These are phyloP conservation scores for Aechmea fasciata DNA, from an alignment of 176 grass and related monocot species.

Conservation along the genomic window DNA sequence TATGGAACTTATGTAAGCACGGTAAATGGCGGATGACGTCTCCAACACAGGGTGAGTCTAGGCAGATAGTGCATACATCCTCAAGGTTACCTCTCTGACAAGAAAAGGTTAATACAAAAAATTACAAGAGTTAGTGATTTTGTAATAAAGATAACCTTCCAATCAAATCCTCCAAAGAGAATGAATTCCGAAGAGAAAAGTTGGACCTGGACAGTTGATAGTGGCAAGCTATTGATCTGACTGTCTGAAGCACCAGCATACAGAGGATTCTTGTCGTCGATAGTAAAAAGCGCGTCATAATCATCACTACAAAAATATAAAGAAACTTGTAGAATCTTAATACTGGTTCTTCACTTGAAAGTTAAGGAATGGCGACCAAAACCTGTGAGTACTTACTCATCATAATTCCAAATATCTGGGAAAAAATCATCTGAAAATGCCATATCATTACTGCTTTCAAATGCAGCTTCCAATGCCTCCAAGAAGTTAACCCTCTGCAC, in stretches of 20 bases:
- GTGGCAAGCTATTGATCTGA: constrained; percentile 69
- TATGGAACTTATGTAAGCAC: constrained; percentile 83
- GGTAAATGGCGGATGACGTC: constrained; percentile 54
- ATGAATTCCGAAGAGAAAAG: neutral
- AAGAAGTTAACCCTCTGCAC: constrained; percentile 47
- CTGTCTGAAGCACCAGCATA: constrained; percentile 40
- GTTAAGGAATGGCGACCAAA: neutral
- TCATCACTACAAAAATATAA: constrained; percentile 39
- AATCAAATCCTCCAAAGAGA: constrained; percentile 3
- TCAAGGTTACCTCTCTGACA: constrained; percentile 29
- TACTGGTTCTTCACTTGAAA: neutral
- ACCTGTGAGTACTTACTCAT: constrained; percentile 37
- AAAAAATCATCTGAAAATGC: constrained; percentile 28
- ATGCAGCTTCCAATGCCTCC: constrained; percentile 53
- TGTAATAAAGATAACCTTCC: neutral
- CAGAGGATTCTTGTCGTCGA: constrained; percentile 32
- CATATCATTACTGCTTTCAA: constrained; percentile 38
- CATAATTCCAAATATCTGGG: neutral
- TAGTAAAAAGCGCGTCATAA: constrained; percentile 41
- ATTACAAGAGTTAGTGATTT: neutral
- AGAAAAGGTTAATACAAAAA: constrained; percentile 6
- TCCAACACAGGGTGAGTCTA: constrained; percentile 45
- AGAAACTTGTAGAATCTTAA: neutral
- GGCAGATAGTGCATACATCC: constrained; percentile 62
- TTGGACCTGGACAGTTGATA: constrained; percentile 50